These are phyloP conservation scores for Luffa acutangula DNA, from an alignment of 306 rosid species.

Conservation along the genomic window DNA sequence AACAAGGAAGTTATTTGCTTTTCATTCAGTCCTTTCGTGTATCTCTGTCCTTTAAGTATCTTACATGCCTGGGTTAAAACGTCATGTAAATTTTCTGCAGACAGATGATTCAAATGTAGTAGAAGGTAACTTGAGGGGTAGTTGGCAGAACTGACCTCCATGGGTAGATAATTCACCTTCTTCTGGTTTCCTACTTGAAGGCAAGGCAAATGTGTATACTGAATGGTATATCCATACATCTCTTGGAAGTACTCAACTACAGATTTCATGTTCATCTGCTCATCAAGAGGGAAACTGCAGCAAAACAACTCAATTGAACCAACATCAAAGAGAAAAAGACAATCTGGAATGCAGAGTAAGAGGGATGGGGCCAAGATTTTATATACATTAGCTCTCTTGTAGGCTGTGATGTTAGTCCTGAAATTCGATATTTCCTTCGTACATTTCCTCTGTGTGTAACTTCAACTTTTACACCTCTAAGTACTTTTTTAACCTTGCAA, in stretches of 20 bases:
- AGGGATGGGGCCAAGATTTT: neutral
- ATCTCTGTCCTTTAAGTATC: slow-evolving; percentile 90
- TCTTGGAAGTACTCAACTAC: slow-evolving; percentile 85
- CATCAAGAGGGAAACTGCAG: slow-evolving; percentile 90
- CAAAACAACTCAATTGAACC: neutral
- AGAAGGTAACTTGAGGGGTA: neutral
- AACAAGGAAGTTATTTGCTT: slow-evolving; percentile 80
- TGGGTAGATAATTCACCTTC: slow-evolving; percentile 79
- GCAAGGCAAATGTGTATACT: slow-evolving; percentile 88
- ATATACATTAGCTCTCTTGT: slow-evolving; percentile 87
- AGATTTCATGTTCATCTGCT: slow-evolving; percentile 76
- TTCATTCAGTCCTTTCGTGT: slow-evolving; percentile 77
- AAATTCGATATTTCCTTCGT: slow-evolving; percentile 85
- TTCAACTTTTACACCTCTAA: slow-evolving; percentile 89
- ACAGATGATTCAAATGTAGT: neutral
- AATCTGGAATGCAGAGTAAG: neutral
- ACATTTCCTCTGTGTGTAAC: slow-evolving; percentile 90
- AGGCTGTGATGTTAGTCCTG: slow-evolving; percentile 82
- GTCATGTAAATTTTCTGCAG: neutral
- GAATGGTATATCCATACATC: slow-evolving; percentile 65
- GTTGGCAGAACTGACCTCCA: slow-evolving; percentile 54
- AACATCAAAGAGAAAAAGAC: neutral
- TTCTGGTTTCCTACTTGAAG: slow-evolving; percentile 88
- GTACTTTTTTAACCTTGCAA: slow-evolving; percentile 73
- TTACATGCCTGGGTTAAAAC: slow-evolving; percentile 57